These are phyloP conservation scores for Volvox carteri DNA, from an alignment of 163 green algal species.

Conservation along the genomic window DNA sequence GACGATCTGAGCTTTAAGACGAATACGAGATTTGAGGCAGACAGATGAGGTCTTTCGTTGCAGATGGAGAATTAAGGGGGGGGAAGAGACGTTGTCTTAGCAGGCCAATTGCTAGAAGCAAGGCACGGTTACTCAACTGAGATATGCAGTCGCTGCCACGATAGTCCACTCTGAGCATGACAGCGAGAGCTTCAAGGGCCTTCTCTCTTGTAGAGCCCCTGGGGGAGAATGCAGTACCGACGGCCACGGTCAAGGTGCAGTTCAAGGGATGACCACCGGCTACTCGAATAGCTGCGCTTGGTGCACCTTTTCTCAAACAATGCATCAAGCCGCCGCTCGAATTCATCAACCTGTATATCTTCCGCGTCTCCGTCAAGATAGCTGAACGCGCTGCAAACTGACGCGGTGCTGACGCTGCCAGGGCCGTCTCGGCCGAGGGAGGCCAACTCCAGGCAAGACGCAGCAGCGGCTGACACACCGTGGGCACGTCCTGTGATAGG, in stretches of 20 bases:
- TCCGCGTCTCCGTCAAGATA: conserved; percentile 31
- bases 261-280: too few species aligned
- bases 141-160: background rate
- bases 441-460: conserved; percentile 17
- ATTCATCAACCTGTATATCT: conserved; percentile 30
- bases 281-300: too few species aligned
- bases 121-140: too few species aligned
- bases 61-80: too few species aligned
- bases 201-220: conserved; percentile 57
- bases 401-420: background rate
- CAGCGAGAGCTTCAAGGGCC: conserved; percentile 12
- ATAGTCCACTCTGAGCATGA: conserved; percentile 32
- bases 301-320: conserved; percentile 57
- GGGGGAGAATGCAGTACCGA: too few species aligned
- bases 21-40: too few species aligned
- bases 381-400: conserved; percentile 24
- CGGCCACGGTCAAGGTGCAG: too few species aligned
- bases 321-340: conserved; percentile 4
- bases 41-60: too few species aligned
- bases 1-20: too few species aligned
- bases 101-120: too few species aligned
- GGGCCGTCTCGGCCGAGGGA: conserved; percentile 4
- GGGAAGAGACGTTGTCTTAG: too few species aligned
- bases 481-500: background rate
- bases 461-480: background rate